Percentiles rank a stretch among this genome's conserved stretches.
These are phyloP conservation scores for Neopestalotiopsis sp. DNA, from an alignment of 2,329 filamentous ascomycete genomes.

Conservation along the genomic window DNA sequence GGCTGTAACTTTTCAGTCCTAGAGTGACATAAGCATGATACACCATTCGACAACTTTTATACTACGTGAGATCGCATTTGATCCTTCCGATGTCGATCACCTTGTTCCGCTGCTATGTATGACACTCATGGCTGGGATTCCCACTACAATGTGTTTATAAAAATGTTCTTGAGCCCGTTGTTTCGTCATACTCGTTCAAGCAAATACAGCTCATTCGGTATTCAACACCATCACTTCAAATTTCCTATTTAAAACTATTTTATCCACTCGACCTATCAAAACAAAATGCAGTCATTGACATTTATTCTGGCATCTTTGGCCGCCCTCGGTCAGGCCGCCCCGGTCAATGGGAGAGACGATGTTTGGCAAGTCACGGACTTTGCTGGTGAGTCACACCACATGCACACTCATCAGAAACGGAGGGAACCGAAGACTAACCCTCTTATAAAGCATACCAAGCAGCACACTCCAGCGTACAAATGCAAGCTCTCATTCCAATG, in stretches of 20 bases:
- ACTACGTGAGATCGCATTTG: background rate
- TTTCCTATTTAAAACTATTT: background rate
- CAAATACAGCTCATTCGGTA: background rate
- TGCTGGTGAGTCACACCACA: background rate
- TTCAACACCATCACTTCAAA: background rate
- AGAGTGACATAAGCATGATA: background rate
- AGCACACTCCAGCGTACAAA: background rate
- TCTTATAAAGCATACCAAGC: background rate
- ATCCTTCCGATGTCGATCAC: background rate
- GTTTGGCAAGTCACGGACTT: background rate
- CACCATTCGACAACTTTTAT: background rate
- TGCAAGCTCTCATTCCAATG: background rate
- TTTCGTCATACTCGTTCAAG: background rate
- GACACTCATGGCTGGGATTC: background rate
- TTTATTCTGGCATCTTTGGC: background rate
- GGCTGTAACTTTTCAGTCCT: too few relatives aligned
- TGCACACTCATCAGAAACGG: too few relatives aligned
- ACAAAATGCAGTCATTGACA: background rate
- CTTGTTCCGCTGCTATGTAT: background rate
- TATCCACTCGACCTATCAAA: too few relatives aligned
- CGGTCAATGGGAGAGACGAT: background rate
- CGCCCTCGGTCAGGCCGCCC: background rate
- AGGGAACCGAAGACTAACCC: too few relatives aligned
- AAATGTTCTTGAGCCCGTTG: background rate
- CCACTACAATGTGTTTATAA: background rate